Evolutionary conservation across 2,329 filamentous ascomycete genomes (phyloP), one percentile per base, ranked within the genome.

Genomic region (Ophiognomonia clavigignenti-juglandacearum): DNA sequence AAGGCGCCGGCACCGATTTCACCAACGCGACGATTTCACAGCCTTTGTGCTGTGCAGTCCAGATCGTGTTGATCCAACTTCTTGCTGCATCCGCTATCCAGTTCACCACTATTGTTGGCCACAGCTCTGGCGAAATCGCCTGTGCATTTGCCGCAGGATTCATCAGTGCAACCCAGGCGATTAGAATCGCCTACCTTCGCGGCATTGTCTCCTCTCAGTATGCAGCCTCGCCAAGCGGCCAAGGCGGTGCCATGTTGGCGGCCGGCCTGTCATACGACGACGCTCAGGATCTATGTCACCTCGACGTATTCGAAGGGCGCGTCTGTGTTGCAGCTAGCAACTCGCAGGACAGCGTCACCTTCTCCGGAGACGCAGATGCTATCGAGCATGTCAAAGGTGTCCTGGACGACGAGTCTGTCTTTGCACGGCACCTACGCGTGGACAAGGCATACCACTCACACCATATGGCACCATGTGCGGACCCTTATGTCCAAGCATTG

Each of bases 171-270:
- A n/a, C n/a, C n/a, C n/a, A n/a, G n/a, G n/a, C n/a, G n/a, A n/a
- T n/a, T n/a, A n/a, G n/a, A n/a, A n/a, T 68, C 16, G 70, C 73
- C 0, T 76, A 73, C 52, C 70, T 70, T 43, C 67, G 74, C 1
- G 72, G 73, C 0, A 53, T 66, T 10, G 57, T 60, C 39, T 54
- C 62, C 8, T 52, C 53, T 1, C 45, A n/a, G n/a, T n/a, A 56
- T 6, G 56, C 56, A 31, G 24, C 10, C 23, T 45, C 19, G 47
- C 40, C 10, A n/a, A 47, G 22, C 54, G 51, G 13, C 6, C 32
- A 45, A 23, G 7, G 11, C 6, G 73, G 73, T 1, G 65, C 61
- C 1, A 79, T 80, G 76, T 55, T 77, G 34, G 74, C 74, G 0
- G 70, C 68, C 0, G 71, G 68, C 0, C 61, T 66, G 1, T 58